These are phyloP conservation scores for Lachnellula hyalina DNA, from an alignment of 2,329 filamentous ascomycete species.

Conservation along the genomic window DNA sequence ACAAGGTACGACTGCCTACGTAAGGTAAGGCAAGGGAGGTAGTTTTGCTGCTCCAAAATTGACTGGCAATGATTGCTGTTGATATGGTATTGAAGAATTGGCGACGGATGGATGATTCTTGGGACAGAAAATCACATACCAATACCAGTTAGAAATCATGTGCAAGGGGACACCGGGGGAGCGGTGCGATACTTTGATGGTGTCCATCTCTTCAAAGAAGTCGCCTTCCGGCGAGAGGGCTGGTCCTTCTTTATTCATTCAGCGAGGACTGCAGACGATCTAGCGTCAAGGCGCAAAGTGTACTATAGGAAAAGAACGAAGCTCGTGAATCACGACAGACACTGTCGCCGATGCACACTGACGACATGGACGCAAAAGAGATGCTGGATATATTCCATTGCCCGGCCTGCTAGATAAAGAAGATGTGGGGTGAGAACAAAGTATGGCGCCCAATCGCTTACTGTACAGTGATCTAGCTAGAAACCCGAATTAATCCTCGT, in stretches of 20 bases:
- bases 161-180: conserved; percentile 26
- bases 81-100: conserved; percentile 15
- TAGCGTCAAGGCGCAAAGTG: neutral
- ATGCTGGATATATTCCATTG: neutral
- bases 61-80: conserved; percentile 18
- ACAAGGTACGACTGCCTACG: neutral
- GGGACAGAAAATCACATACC: conserved; percentile 17
- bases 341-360: conserved; percentile 15
- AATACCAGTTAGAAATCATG: conserved; percentile 13
- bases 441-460: neutral
- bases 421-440: neutral
- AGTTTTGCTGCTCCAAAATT: conserved; percentile 14
- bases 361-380: conserved; percentile 14
- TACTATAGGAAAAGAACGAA: neutral
- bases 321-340: conserved; percentile 7
- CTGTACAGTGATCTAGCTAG: neutral
- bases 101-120: conserved; percentile 5
- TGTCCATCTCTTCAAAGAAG: conserved; percentile 28
- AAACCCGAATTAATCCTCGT: neutral
- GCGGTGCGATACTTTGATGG: conserved; percentile 17
- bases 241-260: conserved; percentile 19
- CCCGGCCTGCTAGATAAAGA: neutral
- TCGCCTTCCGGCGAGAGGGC: conserved; percentile 16
- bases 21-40: conserved; percentile 10
- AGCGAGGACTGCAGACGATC: neutral